phyloP scores from a whole-genome alignment of 257 asterid genomes.

The Verbena officinalis region DNA sequence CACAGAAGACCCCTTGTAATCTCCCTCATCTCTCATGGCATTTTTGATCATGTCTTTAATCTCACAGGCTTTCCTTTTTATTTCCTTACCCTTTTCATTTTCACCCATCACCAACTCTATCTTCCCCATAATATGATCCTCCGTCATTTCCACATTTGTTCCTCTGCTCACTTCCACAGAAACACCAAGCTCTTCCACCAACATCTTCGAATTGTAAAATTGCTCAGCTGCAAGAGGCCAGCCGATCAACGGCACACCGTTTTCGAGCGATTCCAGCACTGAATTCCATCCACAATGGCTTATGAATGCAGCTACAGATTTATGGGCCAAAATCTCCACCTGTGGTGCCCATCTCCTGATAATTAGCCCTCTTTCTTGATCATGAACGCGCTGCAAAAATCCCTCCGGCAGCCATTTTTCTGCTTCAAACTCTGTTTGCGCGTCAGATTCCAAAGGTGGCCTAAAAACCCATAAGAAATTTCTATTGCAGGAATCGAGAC shows the following conservation, averaged over 20 bases:
- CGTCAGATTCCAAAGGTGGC: constrained; percentile 59
- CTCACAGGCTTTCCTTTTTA: constrained; percentile 38
- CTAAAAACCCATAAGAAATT: constrained; percentile 59
- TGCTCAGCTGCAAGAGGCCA: constrained; percentile 67
- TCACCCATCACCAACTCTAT: constrained; percentile 54
- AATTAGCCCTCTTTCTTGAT: constrained; percentile 42
- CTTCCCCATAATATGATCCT: constrained; percentile 41
- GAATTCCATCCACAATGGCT: constrained; percentile 80
- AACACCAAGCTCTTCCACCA: constrained; percentile 51
- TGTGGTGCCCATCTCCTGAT: constrained; percentile 68
- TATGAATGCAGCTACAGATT: constrained; percentile 46
- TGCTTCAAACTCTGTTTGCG: constrained; percentile 41
- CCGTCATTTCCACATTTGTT: constrained; percentile 39
- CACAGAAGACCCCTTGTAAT: constrained; percentile 42
- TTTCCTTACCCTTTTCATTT: constrained; percentile 33
- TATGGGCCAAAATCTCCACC: constrained; percentile 49
- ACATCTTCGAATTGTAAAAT: constrained; percentile 48
- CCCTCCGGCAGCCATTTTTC: constrained; percentile 75
- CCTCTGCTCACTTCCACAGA: constrained; percentile 65
- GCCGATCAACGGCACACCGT: constrained; percentile 52
- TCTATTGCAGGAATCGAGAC: constrained; percentile 41
- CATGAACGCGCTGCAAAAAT: constrained; percentile 33
- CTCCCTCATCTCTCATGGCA: constrained; percentile 36
- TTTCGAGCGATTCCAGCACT: constrained; percentile 48
- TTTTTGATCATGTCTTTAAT: constrained; percentile 34